Base-by-base conservation (phyloP, 805 yeast genomes). In the Tetrapisispora arboricola region DNA sequence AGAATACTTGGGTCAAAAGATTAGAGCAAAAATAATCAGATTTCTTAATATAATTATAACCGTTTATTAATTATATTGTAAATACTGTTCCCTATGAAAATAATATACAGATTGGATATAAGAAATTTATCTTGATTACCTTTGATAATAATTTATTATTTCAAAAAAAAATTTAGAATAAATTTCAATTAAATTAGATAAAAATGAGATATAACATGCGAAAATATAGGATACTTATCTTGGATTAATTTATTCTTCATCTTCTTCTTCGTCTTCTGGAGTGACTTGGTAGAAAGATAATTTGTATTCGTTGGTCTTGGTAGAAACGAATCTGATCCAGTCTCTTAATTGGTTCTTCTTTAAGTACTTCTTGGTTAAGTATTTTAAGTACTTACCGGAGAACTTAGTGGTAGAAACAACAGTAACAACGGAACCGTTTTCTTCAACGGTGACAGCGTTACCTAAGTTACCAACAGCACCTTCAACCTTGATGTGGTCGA, bases 291-390 rank as follows among this genome's bases (percentile, higher is more conserved):
- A 92, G 96, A 90, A 90, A 73, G 92, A 88, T 77, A 90, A 80
- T 72, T 84, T 84, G 85, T 92, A 92, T 71, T 78, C 80, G 82
- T 88, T 85, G 73, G 84, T 84, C 77, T 87, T 83, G 66, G 83
- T 80, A 55, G 97, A 84, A 58, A 90, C 95, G 66, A 90, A 88
- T 80, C 97, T 92, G 74, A 90, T 88, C 97, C 97, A 90, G 79
- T 92, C 97, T 80, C 96, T 87, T 78, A 90, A 84, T 76, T 85
- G 94, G 90, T 88, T 86, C 85, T 92, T 92, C 95, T 90, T 94
- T 75, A 92, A 85, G 92, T 85, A 92, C 80, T 94, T 90, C 87
- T 92, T 94, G 66, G 97, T 85, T 70, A 92, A 78, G 94, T 92
- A 92, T 80, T 94, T 92, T 71, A 90, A 82, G 94, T 92, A 92